These are phyloP conservation scores for Penicillium simplicissimum DNA, from an alignment of 495 filamentous ascomycete species.

Conservation along the genomic window DNA sequence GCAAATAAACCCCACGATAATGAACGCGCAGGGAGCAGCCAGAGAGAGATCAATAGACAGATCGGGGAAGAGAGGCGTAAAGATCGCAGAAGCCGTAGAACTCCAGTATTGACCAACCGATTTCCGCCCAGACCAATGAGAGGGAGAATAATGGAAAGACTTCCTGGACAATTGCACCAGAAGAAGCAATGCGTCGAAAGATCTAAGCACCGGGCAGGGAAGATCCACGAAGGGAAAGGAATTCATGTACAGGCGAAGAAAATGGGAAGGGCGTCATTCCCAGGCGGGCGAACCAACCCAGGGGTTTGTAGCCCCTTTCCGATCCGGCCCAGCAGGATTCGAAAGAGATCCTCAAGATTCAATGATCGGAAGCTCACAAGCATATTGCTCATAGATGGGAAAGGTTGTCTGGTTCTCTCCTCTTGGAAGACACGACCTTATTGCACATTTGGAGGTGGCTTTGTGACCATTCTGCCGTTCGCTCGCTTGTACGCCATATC, in stretches of 20 bases:
- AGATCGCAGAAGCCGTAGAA: constrained; percentile 22
- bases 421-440: constrained; percentile 7
- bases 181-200: constrained; percentile 14
- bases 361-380: neutral
- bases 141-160: constrained; percentile 4
- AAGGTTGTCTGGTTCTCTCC: neutral
- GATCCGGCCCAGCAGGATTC: neutral
- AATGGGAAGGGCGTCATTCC: constrained; percentile 9
- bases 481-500: constrained; percentile 56
- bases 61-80: constrained; percentile 12
- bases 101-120: constrained; percentile 4
- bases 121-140: constrained; percentile 9
- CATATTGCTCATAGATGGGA: neutral
- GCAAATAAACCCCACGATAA: constrained; percentile 10
- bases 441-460: constrained; percentile 27
- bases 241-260: constrained; percentile 29
- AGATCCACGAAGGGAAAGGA: constrained; percentile 7
- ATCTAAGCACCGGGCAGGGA: constrained; percentile 20
- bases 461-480: constrained; percentile 41
- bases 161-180: constrained; percentile 7
- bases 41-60: constrained; percentile 13
- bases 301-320: neutral
- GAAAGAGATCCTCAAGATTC: too few species aligned
- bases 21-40: constrained; percentile 6
- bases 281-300: neutral